Percentiles rank a stretch among this genome's conserved stretches.
Conservation (phyloP, 129 eudicot species). For the Rutidosis leptorrhynchoides region DNA sequence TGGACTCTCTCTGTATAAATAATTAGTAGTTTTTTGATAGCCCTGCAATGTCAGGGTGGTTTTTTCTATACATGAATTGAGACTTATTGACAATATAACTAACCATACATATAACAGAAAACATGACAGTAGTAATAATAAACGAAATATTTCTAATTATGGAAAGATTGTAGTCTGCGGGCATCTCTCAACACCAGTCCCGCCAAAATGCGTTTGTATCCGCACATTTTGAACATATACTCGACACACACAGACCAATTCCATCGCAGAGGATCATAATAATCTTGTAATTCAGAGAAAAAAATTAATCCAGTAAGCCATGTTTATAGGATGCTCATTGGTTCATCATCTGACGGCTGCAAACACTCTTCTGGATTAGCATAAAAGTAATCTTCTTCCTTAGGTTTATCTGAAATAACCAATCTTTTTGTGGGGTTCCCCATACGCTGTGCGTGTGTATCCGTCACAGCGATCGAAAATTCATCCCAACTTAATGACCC, state of each 20-base stretch:
- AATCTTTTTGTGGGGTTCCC: conserved; percentile 76
- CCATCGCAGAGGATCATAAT: conserved; percentile 9
- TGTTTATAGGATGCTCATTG: conserved; percentile 36
- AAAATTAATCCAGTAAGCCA: conserved; percentile 4
- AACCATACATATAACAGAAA: conserved; percentile 26
- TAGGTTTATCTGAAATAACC: conserved; percentile 83
- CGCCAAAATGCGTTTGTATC: conserved; percentile 3
- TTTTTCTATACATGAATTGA: conserved; percentile 37
- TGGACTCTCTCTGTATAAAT: conserved; percentile 12
- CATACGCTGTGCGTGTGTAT: conserved; percentile 67
- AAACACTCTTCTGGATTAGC: conserved; percentile 92
- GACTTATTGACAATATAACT: conserved; percentile 29
- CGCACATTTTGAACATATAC: background rate
- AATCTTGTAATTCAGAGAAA: conserved; percentile 17
- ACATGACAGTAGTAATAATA: conserved; percentile 20
- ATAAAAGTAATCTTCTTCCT: conserved; percentile 93
- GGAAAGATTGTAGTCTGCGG: conserved; percentile 20
- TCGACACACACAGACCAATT: conserved; percentile 9
- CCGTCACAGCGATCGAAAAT: conserved; percentile 73
- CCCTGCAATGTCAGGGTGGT: conserved; percentile 38
- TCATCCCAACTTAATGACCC: conserved; percentile 79
- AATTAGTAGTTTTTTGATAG: conserved; percentile 13
- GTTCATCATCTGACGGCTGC: conserved; percentile 57
- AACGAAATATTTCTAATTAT: conserved; percentile 14
- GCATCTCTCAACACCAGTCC: conserved; percentile 14